These are phyloP conservation scores for Gracilaria domingensis DNA, from an alignment of 23 red algal species.

Conservation along the genomic window DNA sequence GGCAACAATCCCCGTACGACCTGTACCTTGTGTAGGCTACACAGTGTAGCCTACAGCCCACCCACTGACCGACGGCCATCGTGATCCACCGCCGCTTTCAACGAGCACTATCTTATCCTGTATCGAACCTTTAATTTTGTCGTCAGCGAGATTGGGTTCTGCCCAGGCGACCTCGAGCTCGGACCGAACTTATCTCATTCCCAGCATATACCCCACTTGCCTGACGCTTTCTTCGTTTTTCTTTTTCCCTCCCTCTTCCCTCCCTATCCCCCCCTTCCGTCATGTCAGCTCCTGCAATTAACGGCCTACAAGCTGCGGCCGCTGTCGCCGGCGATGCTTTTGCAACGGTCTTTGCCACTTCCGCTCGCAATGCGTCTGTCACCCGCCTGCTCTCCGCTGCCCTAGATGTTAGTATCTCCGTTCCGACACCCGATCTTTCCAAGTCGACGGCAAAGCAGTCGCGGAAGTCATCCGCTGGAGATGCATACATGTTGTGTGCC, in stretches of 20 bases:
- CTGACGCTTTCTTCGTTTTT: not conserved
- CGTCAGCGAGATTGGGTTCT: conserved; percentile 23
- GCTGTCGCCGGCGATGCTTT: conserved; percentile 33
- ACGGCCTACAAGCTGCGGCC: conserved; percentile 25
- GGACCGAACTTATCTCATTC: not conserved
- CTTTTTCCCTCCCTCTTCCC: not conserved
- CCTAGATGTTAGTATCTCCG: conserved; percentile 29
- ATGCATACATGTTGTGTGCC: conserved; percentile 27
- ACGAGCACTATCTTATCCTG: not conserved
- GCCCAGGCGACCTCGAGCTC: not conserved
- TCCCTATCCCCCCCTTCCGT: not conserved
- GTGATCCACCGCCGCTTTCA: not conserved
- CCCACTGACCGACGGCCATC: no score
- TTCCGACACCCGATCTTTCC: not conserved
- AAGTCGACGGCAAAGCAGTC: not conserved
- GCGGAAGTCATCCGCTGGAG: conserved; percentile 2
- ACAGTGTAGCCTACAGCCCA: not conserved
- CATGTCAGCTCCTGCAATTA: conserved; percentile 11
- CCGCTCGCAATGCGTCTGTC: conserved; percentile 23
- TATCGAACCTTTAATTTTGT: no score
- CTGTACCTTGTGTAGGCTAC: no score
- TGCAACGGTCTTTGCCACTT: conserved; percentile 19
- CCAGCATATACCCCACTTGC: not conserved
- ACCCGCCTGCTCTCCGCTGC: not conserved
- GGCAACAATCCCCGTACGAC: not conserved